A percentile compares a stretch with the other conserved stretches of the same genome.
These are phyloP conservation scores for Saccharomycopsis babjevae DNA, from an alignment of 805 yeast species.

Conservation along the genomic window DNA sequence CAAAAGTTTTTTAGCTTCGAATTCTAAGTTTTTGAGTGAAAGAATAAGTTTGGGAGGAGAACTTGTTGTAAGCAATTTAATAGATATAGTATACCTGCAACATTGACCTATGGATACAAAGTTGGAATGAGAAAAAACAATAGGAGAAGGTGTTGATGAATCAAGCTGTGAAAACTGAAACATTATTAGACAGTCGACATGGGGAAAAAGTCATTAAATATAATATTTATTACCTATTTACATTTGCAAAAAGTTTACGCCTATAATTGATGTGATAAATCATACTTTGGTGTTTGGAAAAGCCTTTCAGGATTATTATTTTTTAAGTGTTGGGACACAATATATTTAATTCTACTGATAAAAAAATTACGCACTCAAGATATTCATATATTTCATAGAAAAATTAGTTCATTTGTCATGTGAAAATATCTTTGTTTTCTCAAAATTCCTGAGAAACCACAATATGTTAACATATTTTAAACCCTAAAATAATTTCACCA, in stretches of 20 bases:
- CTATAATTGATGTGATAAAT: no score
- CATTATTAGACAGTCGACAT: neutral
- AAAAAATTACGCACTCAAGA: neutral
- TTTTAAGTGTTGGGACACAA: no score
- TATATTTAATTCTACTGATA: no score
- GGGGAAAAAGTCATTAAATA: no score
- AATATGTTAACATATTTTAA: no score
- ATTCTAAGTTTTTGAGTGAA: conserved; percentile 61
- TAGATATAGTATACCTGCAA: conserved; percentile 42
- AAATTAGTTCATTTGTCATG: neutral
- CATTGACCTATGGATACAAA: conserved; percentile 51
- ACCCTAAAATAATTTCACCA: neutral
- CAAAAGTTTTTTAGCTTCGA: conserved; percentile 67
- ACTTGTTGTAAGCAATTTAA: conserved; percentile 9
- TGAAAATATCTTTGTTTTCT: neutral
- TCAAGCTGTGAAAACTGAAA: neutral
- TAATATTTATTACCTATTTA: no score
- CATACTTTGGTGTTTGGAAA: no score
- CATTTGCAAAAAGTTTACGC: no score
- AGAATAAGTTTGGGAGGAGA: conserved; percentile 23
- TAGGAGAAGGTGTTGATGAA: neutral
- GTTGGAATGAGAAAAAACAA: neutral
- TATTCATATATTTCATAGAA: neutral
- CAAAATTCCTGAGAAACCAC: neutral
- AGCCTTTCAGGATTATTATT: no score